Base-by-base conservation (phyloP, 768 basidiomycete genomes). In the Hemileccinum impolitum region DNA sequence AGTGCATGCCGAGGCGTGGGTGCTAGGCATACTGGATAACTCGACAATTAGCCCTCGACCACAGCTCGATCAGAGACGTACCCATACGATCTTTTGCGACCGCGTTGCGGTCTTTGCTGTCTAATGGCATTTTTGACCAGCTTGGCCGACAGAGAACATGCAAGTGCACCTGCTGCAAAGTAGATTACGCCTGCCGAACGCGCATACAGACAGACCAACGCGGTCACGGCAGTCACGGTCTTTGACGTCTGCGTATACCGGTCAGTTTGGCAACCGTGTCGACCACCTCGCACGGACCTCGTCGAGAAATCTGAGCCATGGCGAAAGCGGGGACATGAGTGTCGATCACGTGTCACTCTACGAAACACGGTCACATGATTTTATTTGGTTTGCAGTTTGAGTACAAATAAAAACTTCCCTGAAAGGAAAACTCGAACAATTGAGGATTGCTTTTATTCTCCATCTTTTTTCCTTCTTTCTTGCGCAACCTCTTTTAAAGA, bases 11-110 rank as follows among this genome's bases (percentile, higher is more conserved):
- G 86, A 82, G 11, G 88, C 84, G 64, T 91, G 89, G 6, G 89
- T 90, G 53, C 85, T 87, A 6, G 89, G 89, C 89, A 91, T 90
- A 12, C 89, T 90, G 60, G 41, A 50, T 14, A n/a, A 35, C 21
- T 17, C 13, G 19, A 21, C 7, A 23, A 23, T 17, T 55, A 21
- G 45, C 45, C 28, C 34, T 26, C 21, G 21, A 23, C 28, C 23
- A 34, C 32, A 32, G n/a, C 35, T 18, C 26, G 26, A 11, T 30
- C n/a, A 0, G 28, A 19, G 38, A 51, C 79, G 42, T 59, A 90
- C 88, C 89, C 89, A 61, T 85, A 91, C 4, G 81, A 72, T 44
- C 70, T 70, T 61, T 84, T 87, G 38, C 68, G 67, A 38, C 60
- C 56, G 19, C 69, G 59, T 30, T 63, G 52, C 5, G 85, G 89